Evolutionary conservation across 2,329 filamentous ascomycete genomes (phyloP), one percentile per base, ranked within the genome.

Genomic region (Microthyrium microscopicum): DNA sequence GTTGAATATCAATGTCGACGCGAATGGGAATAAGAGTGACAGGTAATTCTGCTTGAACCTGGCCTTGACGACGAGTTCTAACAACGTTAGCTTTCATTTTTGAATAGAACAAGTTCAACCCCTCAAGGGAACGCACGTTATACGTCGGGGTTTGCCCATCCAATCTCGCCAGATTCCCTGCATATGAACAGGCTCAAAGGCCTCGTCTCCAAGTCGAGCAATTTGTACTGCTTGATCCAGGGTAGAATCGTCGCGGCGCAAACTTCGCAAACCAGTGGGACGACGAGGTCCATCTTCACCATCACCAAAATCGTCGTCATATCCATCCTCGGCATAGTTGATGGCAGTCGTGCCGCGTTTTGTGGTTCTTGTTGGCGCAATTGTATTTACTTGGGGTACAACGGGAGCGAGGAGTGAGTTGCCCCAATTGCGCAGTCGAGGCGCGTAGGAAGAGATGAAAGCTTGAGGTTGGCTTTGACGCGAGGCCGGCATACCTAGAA

Each of bases 261-360:
- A 56, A 48, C 78, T 94, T 45, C 85, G 76, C 54, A 94, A 54
- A 4, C 85, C 84, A 1, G 84, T 91, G 9, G 81, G 70, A 37
- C 71, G 61, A 40, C 73, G 61, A 17, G 68, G 79, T 2, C 77
- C 76, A 41, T 87, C 75, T 41, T 82, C 70, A 39, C 70, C 65
- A 35, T 82, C 77, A 41, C 83, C 78, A 31, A 79, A 76, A 41
- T 83, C 79, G 36, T 76, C 84, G 43, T 94, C 87, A 49, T 77
- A 92, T 29, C 85, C 85, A 53, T 95, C 87, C 53, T 98, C 89
- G 17, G 89, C 87, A 51, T 98, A 98, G 60, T 94, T 98, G 58
- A 95, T 89, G 41, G 87, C 81, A 21, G 82, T 89, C 2, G 89
- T 95, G 37, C 89, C 89, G 56, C 89, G 78, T 62, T 98, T 95